Evolutionary conservation across 148 eudicot genomes (phyloP).

Genomic region (Nepenthes gracilis): DNA sequence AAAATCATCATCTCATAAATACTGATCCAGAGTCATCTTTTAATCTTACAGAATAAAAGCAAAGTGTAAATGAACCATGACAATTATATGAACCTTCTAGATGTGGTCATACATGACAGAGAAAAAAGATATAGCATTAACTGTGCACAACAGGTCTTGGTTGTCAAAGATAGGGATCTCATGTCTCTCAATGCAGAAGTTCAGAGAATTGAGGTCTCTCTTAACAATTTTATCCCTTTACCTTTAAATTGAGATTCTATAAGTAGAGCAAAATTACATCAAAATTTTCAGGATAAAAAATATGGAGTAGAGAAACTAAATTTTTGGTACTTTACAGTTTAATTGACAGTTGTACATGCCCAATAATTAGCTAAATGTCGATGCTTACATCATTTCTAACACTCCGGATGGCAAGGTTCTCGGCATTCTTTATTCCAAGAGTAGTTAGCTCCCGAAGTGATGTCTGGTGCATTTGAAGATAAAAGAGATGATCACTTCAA

Average conservation of each 20-base stretch:
- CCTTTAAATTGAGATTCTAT: no score
- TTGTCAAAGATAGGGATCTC: no score
- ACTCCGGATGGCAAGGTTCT: conserved; percentile 90
- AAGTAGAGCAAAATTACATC: no score
- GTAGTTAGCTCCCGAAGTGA: conserved; percentile 79
- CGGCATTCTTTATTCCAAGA: conserved; percentile 94
- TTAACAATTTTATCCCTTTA: no score
- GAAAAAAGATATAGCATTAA: not conserved
- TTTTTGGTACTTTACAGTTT: not conserved
- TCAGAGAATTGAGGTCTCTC: no score
- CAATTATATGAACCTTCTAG: not conserved
- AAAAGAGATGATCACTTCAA: conserved; percentile 1
- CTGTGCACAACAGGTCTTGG: no score
- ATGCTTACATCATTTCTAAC: conserved; percentile 91
- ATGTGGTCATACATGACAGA: not conserved
- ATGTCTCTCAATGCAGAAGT: no score
- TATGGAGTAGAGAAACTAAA: not conserved
- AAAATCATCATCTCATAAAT: conserved; percentile 45
- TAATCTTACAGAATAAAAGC: not conserved
- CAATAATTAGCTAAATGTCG: not conserved
- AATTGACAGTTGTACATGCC: not conserved
- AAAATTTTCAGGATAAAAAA: no score
- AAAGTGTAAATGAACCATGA: not conserved
- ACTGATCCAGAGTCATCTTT: not conserved
- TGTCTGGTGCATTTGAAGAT: conserved; percentile 40